Percentiles rank a stretch among this genome's conserved stretches.
phyloP scores from a whole-genome alignment of 2,329 filamentous ascomycete species.

The Botrytis porri region DNA sequence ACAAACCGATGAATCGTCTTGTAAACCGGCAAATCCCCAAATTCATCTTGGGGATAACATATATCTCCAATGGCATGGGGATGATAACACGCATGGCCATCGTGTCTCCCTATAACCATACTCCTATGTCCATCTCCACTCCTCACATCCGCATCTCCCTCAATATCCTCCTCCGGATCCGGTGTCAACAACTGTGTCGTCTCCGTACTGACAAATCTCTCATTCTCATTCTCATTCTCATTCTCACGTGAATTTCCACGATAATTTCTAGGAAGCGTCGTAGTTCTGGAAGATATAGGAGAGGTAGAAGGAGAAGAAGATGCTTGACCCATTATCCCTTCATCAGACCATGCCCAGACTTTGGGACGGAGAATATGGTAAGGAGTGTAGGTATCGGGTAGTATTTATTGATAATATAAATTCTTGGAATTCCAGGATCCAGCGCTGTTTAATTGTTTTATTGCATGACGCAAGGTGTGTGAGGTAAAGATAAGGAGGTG shows the following conservation, averaged over 20 bases:
- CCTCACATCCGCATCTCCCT: conserved; percentile 16
- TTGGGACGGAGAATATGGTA: not conserved
- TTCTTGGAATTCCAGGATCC: conserved; percentile 7
- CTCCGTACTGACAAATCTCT: conserved; percentile 12
- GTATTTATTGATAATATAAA: conserved; percentile 18
- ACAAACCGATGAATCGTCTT: conserved; percentile 67
- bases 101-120: conserved; percentile 4
- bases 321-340: conserved; percentile 14
- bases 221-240: conserved; percentile 7
- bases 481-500: not conserved
- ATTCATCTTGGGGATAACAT: conserved; percentile 32
- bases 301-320: conserved; percentile 3
- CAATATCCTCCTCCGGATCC: conserved; percentile 26
- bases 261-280: not conserved
- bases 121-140: not conserved
- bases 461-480: not conserved
- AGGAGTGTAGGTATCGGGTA: not conserved
- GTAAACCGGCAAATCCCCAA: conserved; percentile 62
- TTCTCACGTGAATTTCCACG: not conserved
- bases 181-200: conserved; percentile 22
- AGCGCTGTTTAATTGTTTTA: conserved; percentile 14
- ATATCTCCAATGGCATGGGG: conserved; percentile 30
- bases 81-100: conserved; percentile 31
- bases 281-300: not conserved
- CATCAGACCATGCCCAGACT: not conserved